Conservation (phyloP, 495 filamentous ascomycete genomes). For the Margaritispora aquatica region DNA sequence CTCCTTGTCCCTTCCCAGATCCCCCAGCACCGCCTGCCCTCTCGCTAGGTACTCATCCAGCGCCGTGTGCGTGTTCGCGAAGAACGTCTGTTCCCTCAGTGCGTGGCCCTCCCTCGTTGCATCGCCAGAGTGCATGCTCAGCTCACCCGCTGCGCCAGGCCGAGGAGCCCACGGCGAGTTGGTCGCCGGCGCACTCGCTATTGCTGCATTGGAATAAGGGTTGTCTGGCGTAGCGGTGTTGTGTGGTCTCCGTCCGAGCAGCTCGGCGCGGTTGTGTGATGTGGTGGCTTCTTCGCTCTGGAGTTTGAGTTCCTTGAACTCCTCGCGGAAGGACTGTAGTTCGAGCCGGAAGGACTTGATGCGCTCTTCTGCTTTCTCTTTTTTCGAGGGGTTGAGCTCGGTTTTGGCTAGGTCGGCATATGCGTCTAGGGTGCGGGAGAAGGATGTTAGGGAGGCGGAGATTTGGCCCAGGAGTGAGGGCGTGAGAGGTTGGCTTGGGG, state of each 20-base stretch:
- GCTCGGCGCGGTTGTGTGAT: slow-evolving; percentile 69
- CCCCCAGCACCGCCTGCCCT: slow-evolving; percentile 81
- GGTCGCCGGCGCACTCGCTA: slow-evolving; percentile 23
- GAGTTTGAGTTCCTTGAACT: slow-evolving; percentile 69
- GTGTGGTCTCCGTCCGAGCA: slow-evolving; percentile 86
- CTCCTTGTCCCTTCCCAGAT: slow-evolving; percentile 85
- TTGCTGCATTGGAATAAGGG: slow-evolving; percentile 66
- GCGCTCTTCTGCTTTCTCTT: slow-evolving; percentile 83
- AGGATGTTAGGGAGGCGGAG: slow-evolving; percentile 79
- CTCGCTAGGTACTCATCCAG: slow-evolving; percentile 92
- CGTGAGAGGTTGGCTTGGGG: slow-evolving; percentile 49
- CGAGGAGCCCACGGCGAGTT: slow-evolving; percentile 19
- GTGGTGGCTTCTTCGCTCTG: slow-evolving; percentile 70
- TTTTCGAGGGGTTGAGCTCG: slow-evolving; percentile 79
- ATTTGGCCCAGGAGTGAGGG: slow-evolving; percentile 64
- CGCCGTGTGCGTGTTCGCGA: slow-evolving; percentile 66
- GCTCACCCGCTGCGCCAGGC: slow-evolving; percentile 16
- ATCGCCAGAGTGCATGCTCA: slow-evolving; percentile 43
- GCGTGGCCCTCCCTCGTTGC: slow-evolving; percentile 71
- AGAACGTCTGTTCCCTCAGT: slow-evolving; percentile 86
- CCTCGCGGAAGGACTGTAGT: slow-evolving; percentile 67
- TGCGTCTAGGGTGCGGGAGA: slow-evolving; percentile 88
- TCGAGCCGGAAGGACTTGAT: slow-evolving; percentile 81
- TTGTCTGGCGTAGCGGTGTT: slow-evolving; percentile 87
- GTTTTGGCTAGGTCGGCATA: slow-evolving; percentile 80